Evolutionary conservation across 306 rosid species (phyloP).

Genomic region (Rosa rugosa): DNA sequence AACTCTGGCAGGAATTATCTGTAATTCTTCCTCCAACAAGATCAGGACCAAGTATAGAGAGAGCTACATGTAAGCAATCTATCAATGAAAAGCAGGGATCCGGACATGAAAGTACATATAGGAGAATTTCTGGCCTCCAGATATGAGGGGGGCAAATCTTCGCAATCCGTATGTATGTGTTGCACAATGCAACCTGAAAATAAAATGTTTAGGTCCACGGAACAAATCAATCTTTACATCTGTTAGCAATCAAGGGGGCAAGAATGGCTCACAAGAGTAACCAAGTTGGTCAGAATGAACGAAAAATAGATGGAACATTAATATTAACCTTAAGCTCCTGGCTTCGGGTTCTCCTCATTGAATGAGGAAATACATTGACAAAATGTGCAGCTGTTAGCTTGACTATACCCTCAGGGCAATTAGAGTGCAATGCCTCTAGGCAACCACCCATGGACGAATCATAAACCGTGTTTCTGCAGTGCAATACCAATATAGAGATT

Average conservation of each 20-base stretch:
- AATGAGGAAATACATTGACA: constrained; percentile 54
- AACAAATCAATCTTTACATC: constrained; percentile 31
- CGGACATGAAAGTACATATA: constrained; percentile 51
- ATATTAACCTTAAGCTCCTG: constrained; percentile 82
- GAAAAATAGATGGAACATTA: constrained; percentile 20
- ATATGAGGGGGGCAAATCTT: constrained; percentile 73
- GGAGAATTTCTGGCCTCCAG: constrained; percentile 84
- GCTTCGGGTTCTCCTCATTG: constrained; percentile 75
- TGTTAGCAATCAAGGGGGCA: constrained; percentile 26
- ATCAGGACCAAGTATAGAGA: constrained; percentile 68
- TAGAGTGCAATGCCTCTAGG: constrained; percentile 65
- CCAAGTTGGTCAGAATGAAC: constrained; percentile 23
- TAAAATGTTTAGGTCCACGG: constrained; percentile 17
- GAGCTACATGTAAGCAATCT: constrained; percentile 75
- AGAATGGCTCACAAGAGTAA: constrained; percentile 26
- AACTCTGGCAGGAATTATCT: constrained; percentile 23
- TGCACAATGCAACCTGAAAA: constrained; percentile 78
- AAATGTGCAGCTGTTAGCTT: constrained; percentile 77
- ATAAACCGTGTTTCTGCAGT: constrained; percentile 65
- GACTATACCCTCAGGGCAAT: constrained; percentile 69
- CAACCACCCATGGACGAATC: constrained; percentile 84
- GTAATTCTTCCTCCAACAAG: constrained; percentile 49
- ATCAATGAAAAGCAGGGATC: constrained; percentile 64
- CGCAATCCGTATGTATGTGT: constrained; percentile 70
- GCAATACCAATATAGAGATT: constrained; percentile 28